Conservation (phyloP, 2,329 filamentous ascomycete genomes). For the Alternaria sp. region DNA sequence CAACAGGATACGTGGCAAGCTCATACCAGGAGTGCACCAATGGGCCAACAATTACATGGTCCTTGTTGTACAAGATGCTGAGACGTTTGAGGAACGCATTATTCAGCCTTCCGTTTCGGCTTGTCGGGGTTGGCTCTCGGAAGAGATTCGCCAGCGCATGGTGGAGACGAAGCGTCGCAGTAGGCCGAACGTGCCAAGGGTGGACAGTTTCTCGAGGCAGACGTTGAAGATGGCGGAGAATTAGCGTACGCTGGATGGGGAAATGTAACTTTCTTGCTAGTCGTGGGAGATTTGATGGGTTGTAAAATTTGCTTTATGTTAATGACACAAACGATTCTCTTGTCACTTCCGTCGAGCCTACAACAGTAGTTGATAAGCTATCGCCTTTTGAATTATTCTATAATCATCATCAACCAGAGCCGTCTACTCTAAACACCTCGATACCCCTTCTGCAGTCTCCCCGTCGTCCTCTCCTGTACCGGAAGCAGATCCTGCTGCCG, state of each 20-base stretch:
- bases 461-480: background rate
- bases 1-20: background rate
- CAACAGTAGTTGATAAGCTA: background rate
- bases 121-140: background rate
- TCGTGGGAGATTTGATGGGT: background rate
- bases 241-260: background rate
- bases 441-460: background rate
- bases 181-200: background rate
- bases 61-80: background rate
- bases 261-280: background rate
- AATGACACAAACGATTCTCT: background rate
- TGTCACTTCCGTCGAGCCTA: background rate
- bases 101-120: background rate
- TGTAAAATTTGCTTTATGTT: background rate
- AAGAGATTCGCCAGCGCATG: background rate
- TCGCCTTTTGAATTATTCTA: background rate
- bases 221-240: background rate
- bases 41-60: background rate
- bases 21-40: background rate
- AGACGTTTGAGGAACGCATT: background rate
- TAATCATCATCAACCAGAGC: background rate
- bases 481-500: background rate
- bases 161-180: background rate
- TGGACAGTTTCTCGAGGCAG: background rate
- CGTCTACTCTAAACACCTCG: background rate